phyloP scores from a whole-genome alignment of 352 stramenopile species.

The Pythium periplocum region DNA sequence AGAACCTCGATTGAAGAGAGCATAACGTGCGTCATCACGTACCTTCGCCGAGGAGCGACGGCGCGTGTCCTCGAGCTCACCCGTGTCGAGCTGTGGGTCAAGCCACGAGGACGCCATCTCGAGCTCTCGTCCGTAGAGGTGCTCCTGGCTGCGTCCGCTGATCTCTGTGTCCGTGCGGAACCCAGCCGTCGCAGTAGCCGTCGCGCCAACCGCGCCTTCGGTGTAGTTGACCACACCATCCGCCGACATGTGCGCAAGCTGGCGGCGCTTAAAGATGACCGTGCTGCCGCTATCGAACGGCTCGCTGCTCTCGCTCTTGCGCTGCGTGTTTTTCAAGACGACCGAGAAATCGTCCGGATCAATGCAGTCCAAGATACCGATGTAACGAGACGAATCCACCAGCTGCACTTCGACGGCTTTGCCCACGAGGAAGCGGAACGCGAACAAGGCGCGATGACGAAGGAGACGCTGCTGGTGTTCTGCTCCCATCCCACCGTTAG shows the following conservation, averaged over 20 bases:
- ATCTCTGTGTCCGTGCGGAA: conserved; percentile 92
- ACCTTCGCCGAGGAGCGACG: conserved; percentile 37
- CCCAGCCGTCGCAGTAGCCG: conserved; percentile 18
- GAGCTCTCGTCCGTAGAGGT: conserved; percentile 65
- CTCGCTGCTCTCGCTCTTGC: conserved; percentile 28
- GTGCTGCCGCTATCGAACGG: conserved; percentile 72
- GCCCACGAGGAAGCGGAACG: conserved; percentile 77
- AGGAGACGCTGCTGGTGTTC: conserved; percentile 60
- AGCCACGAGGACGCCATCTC: conserved; percentile 73
- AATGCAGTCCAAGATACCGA: conserved; percentile 73
- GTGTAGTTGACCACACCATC: conserved; percentile 63
- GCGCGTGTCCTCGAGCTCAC: conserved; percentile 54
- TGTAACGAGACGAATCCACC: conserved; percentile 51
- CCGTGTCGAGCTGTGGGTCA: conserved; percentile 71
- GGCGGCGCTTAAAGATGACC: conserved; percentile 62
- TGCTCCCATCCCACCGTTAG: conserved; percentile 6
- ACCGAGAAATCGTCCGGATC: conserved; percentile 82
- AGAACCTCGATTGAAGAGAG: no score
- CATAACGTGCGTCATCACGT: background rate
- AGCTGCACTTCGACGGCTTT: conserved; percentile 71
- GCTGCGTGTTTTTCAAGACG: conserved; percentile 73
- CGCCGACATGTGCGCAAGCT: conserved; percentile 58
- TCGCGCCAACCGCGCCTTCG: conserved; percentile 29
- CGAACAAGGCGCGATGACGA: conserved; percentile 74
- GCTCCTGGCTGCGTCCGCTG: conserved; percentile 57